Evolutionary conservation across 805 yeast species (phyloP), one percentile per base, ranked within the genome.

Genomic region (Candida quercuum): DNA sequence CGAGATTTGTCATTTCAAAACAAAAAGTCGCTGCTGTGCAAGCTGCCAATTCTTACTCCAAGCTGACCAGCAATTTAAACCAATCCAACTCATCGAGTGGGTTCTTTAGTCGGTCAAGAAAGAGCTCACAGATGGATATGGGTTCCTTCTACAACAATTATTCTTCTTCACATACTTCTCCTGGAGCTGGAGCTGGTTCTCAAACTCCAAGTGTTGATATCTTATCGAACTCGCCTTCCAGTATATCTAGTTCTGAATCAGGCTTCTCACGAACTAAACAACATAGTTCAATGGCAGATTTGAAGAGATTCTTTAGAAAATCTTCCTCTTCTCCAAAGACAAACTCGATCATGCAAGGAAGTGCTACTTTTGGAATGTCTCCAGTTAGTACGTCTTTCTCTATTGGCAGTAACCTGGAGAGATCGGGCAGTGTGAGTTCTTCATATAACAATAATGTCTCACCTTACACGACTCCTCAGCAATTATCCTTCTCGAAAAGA

Each of bases 1-100:
- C 94, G 13, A 70, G 96, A 30, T 87, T 88, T 54, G 78, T 88
- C 35, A 82, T 88, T 28, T 84, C 94, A 10, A 78, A 86, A 51
- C 93, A 82, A 43, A 74, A 84, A 37, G 76, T 80, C 18, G 79
- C 47, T 19, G 54, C 48, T 15, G 49, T 42, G 11, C 54, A 49
- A 30, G 42, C 45, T 14, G 52, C 54, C 5, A 42, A 46, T 20
- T 41, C 50, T 7, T 32, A 44, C 28, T 47, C 56, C 1, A 51
- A 50, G 22, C 43, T 46, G 1, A 37, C 48, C 0, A 36, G n/a
- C n/a, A 26, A 18, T 15, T 26, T 35, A 1, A 14, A 11, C 11
- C 37, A 36, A 3, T 28, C 33, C 8, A 33, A 16, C 8, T 14
- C 41, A 71, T 32, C 78, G 65, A 46, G 73, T 59, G 49, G 67